These are phyloP conservation scores for Carallia brachiata DNA, from an alignment of 345 rosid genomes.

Conservation along the genomic window DNA sequence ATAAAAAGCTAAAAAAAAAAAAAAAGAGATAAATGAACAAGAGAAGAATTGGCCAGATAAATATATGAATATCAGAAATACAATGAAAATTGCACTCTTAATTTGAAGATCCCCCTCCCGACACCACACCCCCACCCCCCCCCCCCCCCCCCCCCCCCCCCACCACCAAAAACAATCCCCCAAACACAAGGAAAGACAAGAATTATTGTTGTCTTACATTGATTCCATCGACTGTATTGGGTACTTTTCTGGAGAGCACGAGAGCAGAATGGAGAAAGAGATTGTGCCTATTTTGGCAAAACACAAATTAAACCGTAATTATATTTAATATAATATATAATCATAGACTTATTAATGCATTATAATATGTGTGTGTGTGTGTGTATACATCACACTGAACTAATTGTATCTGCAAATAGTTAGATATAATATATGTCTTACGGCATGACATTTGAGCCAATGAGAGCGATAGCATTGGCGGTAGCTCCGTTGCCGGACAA, in stretches of 20 bases:
- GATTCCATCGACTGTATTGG: not conserved
- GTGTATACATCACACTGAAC: no score
- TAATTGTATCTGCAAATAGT: no score
- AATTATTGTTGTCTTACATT: not conserved
- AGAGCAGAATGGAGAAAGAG: conserved; percentile 52
- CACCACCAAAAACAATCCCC: no score
- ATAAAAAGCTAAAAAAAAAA: no score
- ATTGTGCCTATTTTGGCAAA: conserved; percentile 11
- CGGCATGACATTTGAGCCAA: conserved; percentile 57
- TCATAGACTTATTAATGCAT: not conserved
- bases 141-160: no score
- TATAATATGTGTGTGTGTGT: not conserved
- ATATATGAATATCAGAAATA: no score
- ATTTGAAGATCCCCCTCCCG: no score
- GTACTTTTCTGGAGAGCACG: conserved; percentile 39
- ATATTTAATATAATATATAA: not conserved
- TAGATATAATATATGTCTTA: conserved; percentile 12
- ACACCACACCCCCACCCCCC: no score
- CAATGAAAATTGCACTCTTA: no score
- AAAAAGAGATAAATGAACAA: no score
- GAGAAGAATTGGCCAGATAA: no score
- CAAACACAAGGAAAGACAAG: no score
- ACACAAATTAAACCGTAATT: not conserved
- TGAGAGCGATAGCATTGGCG: conserved; percentile 43
- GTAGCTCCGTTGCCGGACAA: conserved; percentile 41